Evolutionary conservation across 2,329 filamentous ascomycete species (phyloP), one percentile per base, ranked within the genome.

Genomic region (Byssoonygena ceratinophila): DNA sequence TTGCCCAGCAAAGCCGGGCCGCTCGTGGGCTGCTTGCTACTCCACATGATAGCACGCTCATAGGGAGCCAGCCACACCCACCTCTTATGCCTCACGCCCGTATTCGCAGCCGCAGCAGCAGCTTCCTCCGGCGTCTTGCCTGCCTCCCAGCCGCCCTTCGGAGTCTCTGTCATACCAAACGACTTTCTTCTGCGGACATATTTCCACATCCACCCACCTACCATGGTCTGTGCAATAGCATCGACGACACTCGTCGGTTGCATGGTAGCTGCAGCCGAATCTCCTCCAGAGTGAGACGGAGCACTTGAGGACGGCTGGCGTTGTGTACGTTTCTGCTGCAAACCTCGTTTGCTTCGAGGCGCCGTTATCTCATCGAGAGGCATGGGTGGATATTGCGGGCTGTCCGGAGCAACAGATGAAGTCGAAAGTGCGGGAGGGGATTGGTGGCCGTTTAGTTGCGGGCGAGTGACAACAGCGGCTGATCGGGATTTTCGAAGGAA

Each of bases 21-120:
- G 60, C 83, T 88, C 8, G 83, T 87, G 14, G 92, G 92, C 70
- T 98, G 92, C 75, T 94, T 96, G 76, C 85, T 94, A 69, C 91
- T 96, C 92, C 92, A 98, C 68, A 98, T 87, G 55, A 98, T 91
- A 11, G 91, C 85, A 57, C 90, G 79, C 70, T 98, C 92, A 64
- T 98, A 97, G 2, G 92, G 92, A 16, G 91, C 92, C 57, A 98
- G 79, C 92, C 92, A 98, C 1, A 98, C 92, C 92, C 92, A 98
- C 67, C 92, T 80, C 72, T 90, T 96, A 67, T 98, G 92, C 27
- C 92, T 73, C 4, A 78, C 85, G 59, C 81, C 81, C 60, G 78
- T 81, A 58, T 74, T 77, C 18, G 73, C 76, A 68, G 86, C 82
- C 16, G 73, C 76, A 68, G 86, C 82, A 57, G 76, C 84, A 57